These are phyloP conservation scores for Evansstolkia leycettana DNA, from an alignment of 495 filamentous ascomycete genomes.

Conservation along the genomic window DNA sequence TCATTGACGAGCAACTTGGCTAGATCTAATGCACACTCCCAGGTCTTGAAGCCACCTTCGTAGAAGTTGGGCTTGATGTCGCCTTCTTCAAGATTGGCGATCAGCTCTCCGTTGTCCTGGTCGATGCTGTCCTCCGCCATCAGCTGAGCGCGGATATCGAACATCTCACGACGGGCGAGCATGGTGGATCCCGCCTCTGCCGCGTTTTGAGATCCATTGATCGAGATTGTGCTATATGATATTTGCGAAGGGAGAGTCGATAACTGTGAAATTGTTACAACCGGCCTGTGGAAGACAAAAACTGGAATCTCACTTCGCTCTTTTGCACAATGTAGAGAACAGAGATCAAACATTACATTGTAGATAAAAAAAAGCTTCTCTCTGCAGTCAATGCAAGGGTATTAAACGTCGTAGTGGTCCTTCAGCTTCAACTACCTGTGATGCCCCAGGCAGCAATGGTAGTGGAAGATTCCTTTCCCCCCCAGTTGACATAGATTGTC, in stretches of 20 bases:
- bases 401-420: too few relatives aligned
- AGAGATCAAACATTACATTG: too few relatives aligned
- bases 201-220: constrained; percentile 36
- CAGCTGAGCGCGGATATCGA: constrained; percentile 85
- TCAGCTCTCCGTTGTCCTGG: constrained; percentile 30
- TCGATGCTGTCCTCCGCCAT: constrained; percentile 68
- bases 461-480: too few relatives aligned
- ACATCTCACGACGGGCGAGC: constrained; percentile 77
- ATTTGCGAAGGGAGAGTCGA: constrained; percentile 64
- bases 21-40: constrained; percentile 89
- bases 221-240: constrained; percentile 51
- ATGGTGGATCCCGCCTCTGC: constrained; percentile 15
- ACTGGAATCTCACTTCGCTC: too few relatives aligned
- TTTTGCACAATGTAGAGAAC: too few relatives aligned
- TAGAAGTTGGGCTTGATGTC: constrained; percentile 88
- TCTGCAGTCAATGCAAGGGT: too few relatives aligned
- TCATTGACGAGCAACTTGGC: constrained; percentile 43
- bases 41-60: constrained; percentile 97
- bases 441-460: too few relatives aligned
- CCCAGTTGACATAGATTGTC: too few relatives aligned
- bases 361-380: too few relatives aligned
- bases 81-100: constrained; percentile 55
- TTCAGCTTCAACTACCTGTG: too few relatives aligned
- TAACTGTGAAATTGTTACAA: constrained; percentile 28
- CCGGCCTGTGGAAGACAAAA: too few relatives aligned